Evolutionary conservation across 2,329 filamentous ascomycete genomes (phyloP), one percentile per base, ranked within the genome.

Genomic region (Thielaviopsis euricoi): DNA sequence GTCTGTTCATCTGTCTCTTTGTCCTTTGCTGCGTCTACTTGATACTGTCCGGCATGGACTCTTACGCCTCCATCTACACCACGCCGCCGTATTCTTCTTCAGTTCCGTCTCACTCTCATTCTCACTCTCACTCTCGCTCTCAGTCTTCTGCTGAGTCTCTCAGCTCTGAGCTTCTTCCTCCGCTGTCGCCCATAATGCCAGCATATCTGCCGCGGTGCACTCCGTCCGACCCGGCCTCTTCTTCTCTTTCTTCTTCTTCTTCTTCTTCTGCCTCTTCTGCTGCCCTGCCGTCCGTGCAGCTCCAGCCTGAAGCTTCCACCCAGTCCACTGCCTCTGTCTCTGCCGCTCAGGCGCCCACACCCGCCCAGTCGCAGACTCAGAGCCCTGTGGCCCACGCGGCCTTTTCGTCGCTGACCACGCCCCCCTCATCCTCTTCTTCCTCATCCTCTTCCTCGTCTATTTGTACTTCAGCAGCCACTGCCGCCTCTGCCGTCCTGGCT

Each of bases 101-200:
- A 22, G 49, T 59, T 23, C 58, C 58, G 22, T 53, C 58, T 50
- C 25, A 52, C 58, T 25, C 53, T 54, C 12, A 55, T 33, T 43
- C 51, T 59, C 10, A 56, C 58, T 13, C 58, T 54, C n/a, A 59
- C 50, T 49, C 56, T 59, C 53, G 40, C 33, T 26, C 26, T 59
- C 37, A 56, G 56, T 37, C 58, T 50, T 21, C 58, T 53, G 22
- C 46, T 48, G 19, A 23, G 46, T 23, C 23, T 21, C n/a, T 19
- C 26, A 17, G 52, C 37, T 29, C 52, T 40, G 22, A 26, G 40
- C 25, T 26, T 26, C 25, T 26, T 26, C 25, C 25, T 26, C 25
- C 25, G 25, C 25, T 26, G 25, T 26, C 25, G 25, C 25, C 25
- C 25, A 26, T 26, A 26, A 26, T 26, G 25, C 25, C 25, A 26